Evolutionary conservation across 352 stramenopile species (phyloP).

Genomic region (Peronospora farinosa): DNA sequence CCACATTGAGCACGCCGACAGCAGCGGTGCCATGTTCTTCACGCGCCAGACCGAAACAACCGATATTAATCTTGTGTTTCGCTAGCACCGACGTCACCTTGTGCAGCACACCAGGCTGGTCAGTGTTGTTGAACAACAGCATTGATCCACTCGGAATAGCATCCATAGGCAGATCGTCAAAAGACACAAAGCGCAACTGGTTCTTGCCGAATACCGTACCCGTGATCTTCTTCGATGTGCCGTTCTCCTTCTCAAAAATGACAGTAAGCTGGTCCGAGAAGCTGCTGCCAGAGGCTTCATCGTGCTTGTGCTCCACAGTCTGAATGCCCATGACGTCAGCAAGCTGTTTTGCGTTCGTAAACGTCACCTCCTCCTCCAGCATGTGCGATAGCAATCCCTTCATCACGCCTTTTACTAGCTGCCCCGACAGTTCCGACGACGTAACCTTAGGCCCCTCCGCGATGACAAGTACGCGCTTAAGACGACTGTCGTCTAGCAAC

Average conservation of each 20-base stretch:
- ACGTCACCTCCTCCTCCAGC: constrained; percentile 88
- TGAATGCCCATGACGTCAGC: constrained; percentile 87
- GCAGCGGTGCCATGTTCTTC: constrained; percentile 56
- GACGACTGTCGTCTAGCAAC: constrained; percentile 66
- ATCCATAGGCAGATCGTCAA: constrained; percentile 85
- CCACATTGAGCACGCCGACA: constrained; percentile 85
- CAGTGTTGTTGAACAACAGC: constrained; percentile 92
- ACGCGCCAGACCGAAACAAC: constrained; percentile 85
- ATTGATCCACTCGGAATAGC: constrained; percentile 84
- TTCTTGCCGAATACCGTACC: constrained; percentile 87
- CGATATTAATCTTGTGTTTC: constrained; percentile 92
- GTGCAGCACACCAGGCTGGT: constrained; percentile 91
- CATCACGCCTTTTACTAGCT: constrained; percentile 86
- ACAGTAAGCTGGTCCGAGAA: constrained; percentile 89
- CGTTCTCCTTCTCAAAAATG: constrained; percentile 86
- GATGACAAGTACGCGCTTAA: constrained; percentile 67
- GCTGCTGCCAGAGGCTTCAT: constrained; percentile 64
- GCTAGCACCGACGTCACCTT: constrained; percentile 92
- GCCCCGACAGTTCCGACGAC: constrained; percentile 69
- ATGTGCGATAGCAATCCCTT: constrained; percentile 88
- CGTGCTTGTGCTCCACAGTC: constrained; percentile 87
- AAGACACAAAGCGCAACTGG: constrained; percentile 83
- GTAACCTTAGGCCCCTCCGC: constrained; percentile 77
- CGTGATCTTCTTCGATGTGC: constrained; percentile 73
- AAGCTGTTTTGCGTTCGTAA: constrained; percentile 80